Evolutionary conservation across 805 yeast genomes (phyloP), one percentile per base, ranked within the genome.

Genomic region (Maudiozyma pseudohumilis): DNA sequence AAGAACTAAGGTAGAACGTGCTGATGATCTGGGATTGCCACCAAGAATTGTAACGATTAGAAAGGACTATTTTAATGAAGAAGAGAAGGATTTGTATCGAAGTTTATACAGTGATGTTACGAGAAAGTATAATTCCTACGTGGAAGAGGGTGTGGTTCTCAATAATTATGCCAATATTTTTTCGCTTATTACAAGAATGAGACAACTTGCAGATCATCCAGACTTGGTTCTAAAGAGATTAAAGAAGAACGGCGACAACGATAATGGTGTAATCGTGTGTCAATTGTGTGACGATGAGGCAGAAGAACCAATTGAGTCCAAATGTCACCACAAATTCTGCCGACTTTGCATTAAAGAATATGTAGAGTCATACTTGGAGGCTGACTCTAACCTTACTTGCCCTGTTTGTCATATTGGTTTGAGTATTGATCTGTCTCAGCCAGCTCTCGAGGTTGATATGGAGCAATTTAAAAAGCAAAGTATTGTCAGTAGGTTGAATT

Each of bases 141-240:
- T 92, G 28, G 92, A 94, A 17, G 89, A 85, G 54, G 98, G 98
- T 61, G 96, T 92, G 29, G 96, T 92, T 18, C 66, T 92, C 41
- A 92, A 92, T 62, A 92, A 92, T 59, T 92, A 92, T 63, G 98
- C 98, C 32, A 92, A 92, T 53, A 92, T 92, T 52, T 92, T 92
- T 64, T 88, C 97, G 0, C 69, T 92, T 40, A 88, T 92, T 52
- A 92, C 98, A 0, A 69, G 98, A 50, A 94, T 92, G 98, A 75
- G 99, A 51, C 98, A 92, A 61, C 67, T 92, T 49, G 97, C 98
- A 0, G 98, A 92, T 58, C 99, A 92, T 60, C 99, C 99, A 0
- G 99, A 92, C 62, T 66, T 92, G 44, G 96, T 92, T 1, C 65
- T 92, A 54, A 77, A 87, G 47, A 68, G 88, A 36, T 70, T 78